Evolutionary conservation across 139 green algal species (phyloP), one percentile per base, ranked within the genome.

Genomic region (Chloropicon primus): DNA sequence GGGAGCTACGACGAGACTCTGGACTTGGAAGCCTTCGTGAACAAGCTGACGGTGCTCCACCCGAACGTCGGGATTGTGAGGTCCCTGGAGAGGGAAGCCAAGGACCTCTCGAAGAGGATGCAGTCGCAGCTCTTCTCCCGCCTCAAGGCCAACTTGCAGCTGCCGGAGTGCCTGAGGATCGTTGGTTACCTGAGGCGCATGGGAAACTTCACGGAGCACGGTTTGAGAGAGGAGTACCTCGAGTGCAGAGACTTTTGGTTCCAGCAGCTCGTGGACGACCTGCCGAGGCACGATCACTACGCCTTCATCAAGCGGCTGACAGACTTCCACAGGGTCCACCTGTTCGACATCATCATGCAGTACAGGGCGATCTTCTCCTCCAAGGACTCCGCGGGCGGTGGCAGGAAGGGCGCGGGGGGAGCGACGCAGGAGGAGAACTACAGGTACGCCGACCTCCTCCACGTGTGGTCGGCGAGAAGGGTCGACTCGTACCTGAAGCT

Each of bases 331-430:
- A 88, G 96, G 41, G 86, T 98, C 82, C 93, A 99, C 77, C 81
- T 99, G n/a, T 98, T 98, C 79, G 96, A 99, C 78, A 89, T 97
- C 26, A 90, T 96, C 26, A 99, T 97, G 92, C 94, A 99, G 88
- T 99, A 96, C 86, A 77, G 90, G 0, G 93, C 95, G 23, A 92
- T 99, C 76, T 99, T 99, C 79, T 86, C 88, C n/a, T n/a, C 41
- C 41, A 62, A 62, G 41, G 41, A 62, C 41, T 5, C 41, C 41
- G 10, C 41, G 5, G 41, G 10, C 41, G 41, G n/a, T n/a, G n/a
- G n/a, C n/a, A n/a, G n/a, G n/a, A n/a, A n/a, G n/a, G n/a, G 10
- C 41, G 41, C 41, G 41, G 41, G 41, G 41, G n/a, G n/a, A n/a
- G n/a, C n/a, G n/a, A n/a, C n/a, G n/a, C n/a, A n/a, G n/a, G 41